phyloP scores from a whole-genome alignment of 805 yeast species.

The Metschnikowia baotianmanensis region DNA sequence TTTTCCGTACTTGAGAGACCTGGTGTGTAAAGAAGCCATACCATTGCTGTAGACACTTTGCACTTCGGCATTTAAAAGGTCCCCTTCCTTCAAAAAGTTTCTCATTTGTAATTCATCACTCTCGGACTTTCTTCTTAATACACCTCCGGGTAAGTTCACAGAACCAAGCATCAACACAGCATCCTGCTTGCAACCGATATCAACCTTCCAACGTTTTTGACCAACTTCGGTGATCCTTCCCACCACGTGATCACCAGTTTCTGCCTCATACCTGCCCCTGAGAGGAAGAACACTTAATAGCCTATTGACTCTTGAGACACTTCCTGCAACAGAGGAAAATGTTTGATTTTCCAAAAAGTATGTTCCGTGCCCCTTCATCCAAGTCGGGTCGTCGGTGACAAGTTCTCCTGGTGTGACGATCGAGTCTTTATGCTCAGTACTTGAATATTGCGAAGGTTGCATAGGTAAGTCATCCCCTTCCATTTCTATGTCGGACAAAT shows the following conservation, averaged over 20 bases:
- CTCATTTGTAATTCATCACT: slow-evolving; percentile 97
- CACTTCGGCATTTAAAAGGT: slow-evolving; percentile 91
- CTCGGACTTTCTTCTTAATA: slow-evolving; percentile 88
- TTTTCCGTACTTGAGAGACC: slow-evolving; percentile 94
- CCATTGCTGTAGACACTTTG: slow-evolving; percentile 89
- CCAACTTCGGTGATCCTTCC: slow-evolving; percentile 96
- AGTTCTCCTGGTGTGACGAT: slow-evolving; percentile 94
- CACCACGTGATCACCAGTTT: slow-evolving; percentile 93
- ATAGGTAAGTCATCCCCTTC: slow-evolving; percentile 17
- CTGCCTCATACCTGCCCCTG: slow-evolving; percentile 86
- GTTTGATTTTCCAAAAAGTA: slow-evolving; percentile 73
- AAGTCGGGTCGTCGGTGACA: slow-evolving; percentile 90
- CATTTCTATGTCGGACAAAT: slow-evolving; percentile 37
- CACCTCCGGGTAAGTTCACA: slow-evolving; percentile 96
- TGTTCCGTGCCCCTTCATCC: slow-evolving; percentile 99
- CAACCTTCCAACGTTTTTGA: slow-evolving; percentile 93
- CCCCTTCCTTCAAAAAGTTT: slow-evolving; percentile 91
- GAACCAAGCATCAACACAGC: slow-evolving; percentile 93
- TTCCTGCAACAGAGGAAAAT: slow-evolving; percentile 91
- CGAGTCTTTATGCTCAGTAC: slow-evolving; percentile 17
- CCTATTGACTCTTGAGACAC: slow-evolving; percentile 80
- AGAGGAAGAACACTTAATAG: slow-evolving; percentile 82
- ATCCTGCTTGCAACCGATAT: slow-evolving; percentile 91
- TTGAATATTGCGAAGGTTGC: slow-evolving; percentile 10
- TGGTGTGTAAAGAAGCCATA: slow-evolving; percentile 88